phyloP scores from a whole-genome alignment of 768 basidiomycete genomes.

The Leucocoprinus sp. region DNA sequence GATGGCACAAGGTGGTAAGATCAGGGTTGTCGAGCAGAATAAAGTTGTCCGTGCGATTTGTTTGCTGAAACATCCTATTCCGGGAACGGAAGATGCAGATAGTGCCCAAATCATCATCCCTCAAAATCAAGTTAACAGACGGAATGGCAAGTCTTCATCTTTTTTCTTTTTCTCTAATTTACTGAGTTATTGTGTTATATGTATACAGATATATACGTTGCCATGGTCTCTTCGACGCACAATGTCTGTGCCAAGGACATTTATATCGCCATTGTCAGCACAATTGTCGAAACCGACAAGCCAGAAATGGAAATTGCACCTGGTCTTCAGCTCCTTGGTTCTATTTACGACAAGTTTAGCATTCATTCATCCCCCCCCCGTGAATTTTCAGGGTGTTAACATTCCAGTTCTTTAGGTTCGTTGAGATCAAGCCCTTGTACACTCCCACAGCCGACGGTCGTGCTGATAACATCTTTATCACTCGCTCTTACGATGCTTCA shows the following conservation, averaged over 20 bases:
- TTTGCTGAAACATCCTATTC: conserved; percentile 96
- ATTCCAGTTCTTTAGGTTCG: conserved; percentile 50
- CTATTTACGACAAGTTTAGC: conserved; percentile 96
- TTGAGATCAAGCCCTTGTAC: conserved; percentile 82
- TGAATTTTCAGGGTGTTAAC: conserved; percentile 7
- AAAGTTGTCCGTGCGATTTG: conserved; percentile 97
- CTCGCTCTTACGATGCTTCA: conserved; percentile 96
- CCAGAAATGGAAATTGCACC: conserved; percentile 92
- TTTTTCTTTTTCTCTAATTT: neutral
- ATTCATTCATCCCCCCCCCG: conserved; percentile 23
- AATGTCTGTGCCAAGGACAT: conserved; percentile 95
- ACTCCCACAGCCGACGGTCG: conserved; percentile 78
- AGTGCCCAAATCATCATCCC: conserved; percentile 97
- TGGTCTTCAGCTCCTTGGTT: conserved; percentile 84
- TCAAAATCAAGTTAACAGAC: conserved; percentile 91
- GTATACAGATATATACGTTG: conserved; percentile 89
- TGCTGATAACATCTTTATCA: conserved; percentile 91
- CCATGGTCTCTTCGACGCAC: conserved; percentile 94
- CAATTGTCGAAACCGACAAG: conserved; percentile 89
- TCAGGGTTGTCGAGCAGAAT: conserved; percentile 85
- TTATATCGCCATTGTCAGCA: conserved; percentile 96
- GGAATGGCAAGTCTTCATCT: conserved; percentile 65
- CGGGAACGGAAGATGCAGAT: conserved; percentile 92
- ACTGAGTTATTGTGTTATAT: neutral
- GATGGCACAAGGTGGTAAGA: conserved; percentile 58